Percentiles rank a stretch among this genome's conserved stretches.
Conservation (phyloP, 2,329 filamentous ascomycete species). For the Colletotrichum plurivorum region DNA sequence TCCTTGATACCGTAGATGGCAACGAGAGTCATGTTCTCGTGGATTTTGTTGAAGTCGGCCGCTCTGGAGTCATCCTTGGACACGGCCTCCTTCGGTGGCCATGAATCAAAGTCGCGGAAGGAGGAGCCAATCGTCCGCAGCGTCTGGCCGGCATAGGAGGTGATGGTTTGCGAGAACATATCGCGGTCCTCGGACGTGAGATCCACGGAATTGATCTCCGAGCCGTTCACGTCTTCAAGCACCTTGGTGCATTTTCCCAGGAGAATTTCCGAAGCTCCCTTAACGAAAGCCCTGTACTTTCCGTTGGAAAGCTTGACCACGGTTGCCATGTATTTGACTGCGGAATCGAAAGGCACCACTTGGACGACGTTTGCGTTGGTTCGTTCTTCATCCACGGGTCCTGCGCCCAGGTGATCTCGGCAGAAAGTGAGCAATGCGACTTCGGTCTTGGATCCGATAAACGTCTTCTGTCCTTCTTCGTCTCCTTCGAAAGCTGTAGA, state of each 20-base stretch:
- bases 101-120: conserved; percentile 68
- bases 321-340: conserved; percentile 78
- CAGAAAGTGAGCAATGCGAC: conserved; percentile 81
- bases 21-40: conserved; percentile 55
- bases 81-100: conserved; percentile 65
- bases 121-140: conserved; percentile 57
- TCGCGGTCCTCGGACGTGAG: conserved; percentile 35
- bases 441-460: conserved; percentile 84
- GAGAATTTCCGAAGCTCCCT: conserved; percentile 67
- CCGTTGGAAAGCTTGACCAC: conserved; percentile 69
- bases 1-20: conserved; percentile 76
- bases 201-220: conserved; percentile 5
- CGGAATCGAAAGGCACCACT: conserved; percentile 54
- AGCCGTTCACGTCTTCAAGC: conserved; percentile 39
- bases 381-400: conserved; percentile 71
- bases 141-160: conserved; percentile 54
- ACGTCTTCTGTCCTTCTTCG: conserved; percentile 69
- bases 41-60: conserved; percentile 64
- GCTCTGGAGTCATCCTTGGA: conserved; percentile 69
- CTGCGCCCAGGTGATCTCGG: conserved; percentile 75
- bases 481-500: conserved; percentile 79
- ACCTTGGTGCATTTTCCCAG: conserved; percentile 57
- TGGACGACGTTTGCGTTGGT: conserved; percentile 67
- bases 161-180: conserved; percentile 49
- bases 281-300: conserved; percentile 69